These are phyloP conservation scores for Aspergillus ruber DNA, from an alignment of 2,329 filamentous ascomycete species.

Conservation along the genomic window DNA sequence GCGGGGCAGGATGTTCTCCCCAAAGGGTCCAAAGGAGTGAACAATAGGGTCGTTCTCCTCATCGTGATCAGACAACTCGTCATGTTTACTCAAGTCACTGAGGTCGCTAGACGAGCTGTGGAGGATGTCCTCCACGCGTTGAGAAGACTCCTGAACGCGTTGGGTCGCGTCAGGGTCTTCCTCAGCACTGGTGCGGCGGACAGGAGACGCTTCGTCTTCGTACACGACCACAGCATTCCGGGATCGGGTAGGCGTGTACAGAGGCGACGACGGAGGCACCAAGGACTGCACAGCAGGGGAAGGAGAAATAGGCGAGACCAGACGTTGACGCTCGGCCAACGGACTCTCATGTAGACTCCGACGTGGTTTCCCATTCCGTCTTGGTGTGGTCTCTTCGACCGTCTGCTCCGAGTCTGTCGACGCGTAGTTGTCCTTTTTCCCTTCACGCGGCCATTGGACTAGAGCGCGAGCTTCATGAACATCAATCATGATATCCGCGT, in stretches of 20 bases:
- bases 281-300: slow-evolving; percentile 49
- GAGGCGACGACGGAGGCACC: slow-evolving; percentile 37
- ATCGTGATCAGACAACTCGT: slow-evolving; percentile 70
- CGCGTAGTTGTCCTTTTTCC: slow-evolving; percentile 46
- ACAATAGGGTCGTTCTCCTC: slow-evolving; percentile 94
- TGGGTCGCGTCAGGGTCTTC: slow-evolving; percentile 21
- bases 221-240: slow-evolving; percentile 56
- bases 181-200: slow-evolving; percentile 34
- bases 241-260: slow-evolving; percentile 39
- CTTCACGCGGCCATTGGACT: slow-evolving; percentile 70
- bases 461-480: slow-evolving; percentile 88
- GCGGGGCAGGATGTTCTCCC: slow-evolving; percentile 74
- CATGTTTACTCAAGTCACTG: slow-evolving; percentile 36
- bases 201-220: slow-evolving; percentile 60
- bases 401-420: slow-evolving; percentile 58
- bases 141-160: slow-evolving; percentile 27
- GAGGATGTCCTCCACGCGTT: slow-evolving; percentile 22
- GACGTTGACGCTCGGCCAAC: slow-evolving; percentile 55
- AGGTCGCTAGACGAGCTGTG: slow-evolving; percentile 29
- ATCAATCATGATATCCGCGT: slow-evolving; percentile 87
- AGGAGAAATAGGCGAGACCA: slow-evolving; percentile 73
- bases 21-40: slow-evolving; percentile 86
- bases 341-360: slow-evolving; percentile 34
- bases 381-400: slow-evolving; percentile 55
- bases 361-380: slow-evolving; percentile 23